Conservation (phyloP, 2,329 filamentous ascomycete species). For the Fusarium armeniacum region DNA sequence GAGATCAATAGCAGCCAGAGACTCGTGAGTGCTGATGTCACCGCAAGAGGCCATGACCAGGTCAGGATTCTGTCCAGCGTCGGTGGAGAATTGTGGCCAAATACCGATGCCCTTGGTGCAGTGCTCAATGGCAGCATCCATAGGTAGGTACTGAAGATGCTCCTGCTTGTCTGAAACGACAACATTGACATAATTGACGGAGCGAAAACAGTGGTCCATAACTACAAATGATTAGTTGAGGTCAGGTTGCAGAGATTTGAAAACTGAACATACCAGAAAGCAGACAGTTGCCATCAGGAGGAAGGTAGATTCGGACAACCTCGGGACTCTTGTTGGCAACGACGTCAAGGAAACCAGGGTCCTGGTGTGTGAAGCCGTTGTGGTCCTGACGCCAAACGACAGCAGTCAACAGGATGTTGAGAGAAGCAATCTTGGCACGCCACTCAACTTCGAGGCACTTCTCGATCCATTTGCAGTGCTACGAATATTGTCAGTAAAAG, state of each 20-base stretch:
- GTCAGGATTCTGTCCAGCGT: constrained; percentile 76
- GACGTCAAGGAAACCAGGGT: constrained; percentile 84
- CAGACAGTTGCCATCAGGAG: constrained; percentile 83
- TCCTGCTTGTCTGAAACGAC: constrained; percentile 85
- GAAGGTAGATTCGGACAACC: constrained; percentile 84
- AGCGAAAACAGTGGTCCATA: constrained; percentile 81
- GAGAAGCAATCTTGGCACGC: constrained; percentile 78
- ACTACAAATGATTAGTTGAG: constrained; percentile 56
- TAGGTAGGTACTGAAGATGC: constrained; percentile 80
- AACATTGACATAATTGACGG: constrained; percentile 84
- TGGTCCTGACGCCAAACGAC: constrained; percentile 88
- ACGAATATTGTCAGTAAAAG: constrained; percentile 24
- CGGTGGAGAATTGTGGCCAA: constrained; percentile 82
- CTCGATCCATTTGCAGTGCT: constrained; percentile 87
- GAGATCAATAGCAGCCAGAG: constrained; percentile 80
- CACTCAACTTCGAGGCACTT: constrained; percentile 85
- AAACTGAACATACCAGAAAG: constrained; percentile 64
- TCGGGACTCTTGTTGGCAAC: constrained; percentile 85
- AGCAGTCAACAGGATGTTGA: constrained; percentile 84
- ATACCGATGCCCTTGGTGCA: constrained; percentile 85
- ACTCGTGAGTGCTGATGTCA: constrained; percentile 80
- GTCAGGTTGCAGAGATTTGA: not conserved
- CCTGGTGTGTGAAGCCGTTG: constrained; percentile 87
- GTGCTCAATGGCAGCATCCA: constrained; percentile 79
- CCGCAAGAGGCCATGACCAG: constrained; percentile 83